These are phyloP conservation scores for Colletotrichum sp. DNA, from an alignment of 2,329 filamentous ascomycete species.

Conservation along the genomic window DNA sequence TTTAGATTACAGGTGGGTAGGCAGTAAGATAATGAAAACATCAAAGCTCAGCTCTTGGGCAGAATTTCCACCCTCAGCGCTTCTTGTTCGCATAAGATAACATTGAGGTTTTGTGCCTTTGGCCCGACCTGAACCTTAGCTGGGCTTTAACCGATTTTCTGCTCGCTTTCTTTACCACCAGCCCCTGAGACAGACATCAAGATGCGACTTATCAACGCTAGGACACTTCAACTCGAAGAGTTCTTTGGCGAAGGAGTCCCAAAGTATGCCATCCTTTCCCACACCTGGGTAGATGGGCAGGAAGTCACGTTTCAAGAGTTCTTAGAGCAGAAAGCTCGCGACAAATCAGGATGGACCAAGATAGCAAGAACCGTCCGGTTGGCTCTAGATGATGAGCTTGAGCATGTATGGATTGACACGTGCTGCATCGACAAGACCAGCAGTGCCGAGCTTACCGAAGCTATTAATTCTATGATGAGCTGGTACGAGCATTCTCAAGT, in stretches of 20 bases:
- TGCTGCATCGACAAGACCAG: neutral
- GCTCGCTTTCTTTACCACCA: too few relatives aligned
- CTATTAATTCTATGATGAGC: neutral
- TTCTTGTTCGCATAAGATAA: too few relatives aligned
- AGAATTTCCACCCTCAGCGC: too few relatives aligned
- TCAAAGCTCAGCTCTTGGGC: too few relatives aligned
- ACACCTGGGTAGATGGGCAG: neutral
- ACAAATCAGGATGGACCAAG: neutral
- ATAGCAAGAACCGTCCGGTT: rapidly evolving
- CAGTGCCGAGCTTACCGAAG: neutral
- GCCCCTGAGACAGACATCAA: neutral
- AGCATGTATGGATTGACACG: neutral
- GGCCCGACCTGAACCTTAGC: too few relatives aligned
- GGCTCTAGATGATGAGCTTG: rapidly evolving
- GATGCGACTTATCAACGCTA: neutral
- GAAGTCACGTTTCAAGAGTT: neutral
- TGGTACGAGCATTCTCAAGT: neutral
- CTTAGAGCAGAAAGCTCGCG: rapidly evolving
- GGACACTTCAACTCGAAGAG: rapidly evolving
- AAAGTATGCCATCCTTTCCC: neutral
- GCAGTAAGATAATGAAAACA: too few relatives aligned
- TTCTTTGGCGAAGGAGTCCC: rapidly evolving
- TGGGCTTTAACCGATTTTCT: too few relatives aligned
- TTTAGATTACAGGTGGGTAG: too few relatives aligned
- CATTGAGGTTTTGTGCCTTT: too few relatives aligned